Conservation (phyloP, 1,139 yeast species). For the Yarrowia galli region DNA sequence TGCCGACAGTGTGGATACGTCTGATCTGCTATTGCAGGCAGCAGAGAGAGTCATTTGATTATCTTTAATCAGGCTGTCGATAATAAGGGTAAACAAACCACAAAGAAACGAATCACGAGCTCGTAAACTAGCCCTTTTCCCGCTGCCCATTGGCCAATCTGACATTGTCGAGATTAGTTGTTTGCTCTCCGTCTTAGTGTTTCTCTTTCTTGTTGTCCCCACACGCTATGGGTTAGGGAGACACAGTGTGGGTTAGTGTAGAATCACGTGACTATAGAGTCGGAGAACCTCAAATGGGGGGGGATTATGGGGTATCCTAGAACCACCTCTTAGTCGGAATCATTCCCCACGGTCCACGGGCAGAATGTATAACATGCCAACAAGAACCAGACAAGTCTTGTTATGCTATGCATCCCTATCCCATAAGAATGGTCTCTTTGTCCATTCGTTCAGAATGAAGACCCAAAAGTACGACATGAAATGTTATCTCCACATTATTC, state of each 20-base stretch:
- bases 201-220: not conserved
- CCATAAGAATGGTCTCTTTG: not conserved
- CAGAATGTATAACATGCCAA: not conserved
- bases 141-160: not conserved
- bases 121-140: not conserved
- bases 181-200: not conserved
- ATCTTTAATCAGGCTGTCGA: not conserved
- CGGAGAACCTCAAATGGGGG: not conserved
- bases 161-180: not conserved
- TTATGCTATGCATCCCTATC: constrained; percentile 22
- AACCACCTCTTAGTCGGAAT: not conserved
- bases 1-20: not conserved
- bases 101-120: not conserved
- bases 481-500: constrained; percentile 6
- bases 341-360: not conserved
- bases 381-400: not conserved
- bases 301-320: not conserved
- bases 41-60: not conserved
- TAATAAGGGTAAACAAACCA: not conserved
- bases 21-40: not conserved
- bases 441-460: not conserved
- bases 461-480: constrained; percentile 8
- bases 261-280: not conserved
- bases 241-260: not conserved
- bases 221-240: constrained; percentile 12